Percentiles rank a stretch among this genome's conserved stretches.
Conservation (phyloP, 1,139 yeast genomes). For the Yamadazyma diddensiae region DNA sequence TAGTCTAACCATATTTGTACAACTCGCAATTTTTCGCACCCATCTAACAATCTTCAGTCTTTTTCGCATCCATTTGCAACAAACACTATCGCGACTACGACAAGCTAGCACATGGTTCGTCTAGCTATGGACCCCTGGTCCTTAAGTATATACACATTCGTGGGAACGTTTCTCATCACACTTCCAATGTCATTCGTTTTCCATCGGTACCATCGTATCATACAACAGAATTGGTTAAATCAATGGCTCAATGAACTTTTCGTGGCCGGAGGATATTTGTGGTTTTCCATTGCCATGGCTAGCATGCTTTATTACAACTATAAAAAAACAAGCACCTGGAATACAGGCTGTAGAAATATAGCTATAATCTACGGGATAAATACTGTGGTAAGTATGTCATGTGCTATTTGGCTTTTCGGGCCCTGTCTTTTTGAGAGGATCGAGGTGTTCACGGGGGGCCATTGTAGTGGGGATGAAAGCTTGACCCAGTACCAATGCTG, state of each 20-base stretch:
- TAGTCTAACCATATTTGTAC: too few relatives aligned
- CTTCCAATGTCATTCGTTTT: slow-evolving; percentile 18
- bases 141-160: slow-evolving; percentile 11
- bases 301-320: slow-evolving; percentile 4
- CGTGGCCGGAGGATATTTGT: slow-evolving; percentile 8
- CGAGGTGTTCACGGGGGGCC: slow-evolving; percentile 39
- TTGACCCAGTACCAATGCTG: slow-evolving; percentile 12
- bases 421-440: slow-evolving; percentile 44
- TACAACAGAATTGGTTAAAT: slow-evolving; percentile 16
- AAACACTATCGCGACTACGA: background rate
- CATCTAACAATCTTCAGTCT: background rate
- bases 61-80: slow-evolving; percentile 5
- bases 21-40: too few relatives aligned
- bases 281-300: slow-evolving; percentile 24
- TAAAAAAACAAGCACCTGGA: background rate
- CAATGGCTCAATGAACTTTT: slow-evolving; percentile 15
- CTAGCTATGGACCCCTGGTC: slow-evolving; percentile 11
- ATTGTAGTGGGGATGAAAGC: slow-evolving; percentile 21
- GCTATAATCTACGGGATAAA: slow-evolving; percentile 17
- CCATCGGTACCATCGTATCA: slow-evolving; percentile 12
- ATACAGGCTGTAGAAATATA: slow-evolving; percentile 1
- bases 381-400: slow-evolving; percentile 15
- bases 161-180: slow-evolving; percentile 16
- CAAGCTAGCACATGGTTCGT: too few relatives aligned
- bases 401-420: slow-evolving; percentile 47